Conservation (phyloP, 73 alveolate genomes). For the Tetrahymena thermophila region DNA sequence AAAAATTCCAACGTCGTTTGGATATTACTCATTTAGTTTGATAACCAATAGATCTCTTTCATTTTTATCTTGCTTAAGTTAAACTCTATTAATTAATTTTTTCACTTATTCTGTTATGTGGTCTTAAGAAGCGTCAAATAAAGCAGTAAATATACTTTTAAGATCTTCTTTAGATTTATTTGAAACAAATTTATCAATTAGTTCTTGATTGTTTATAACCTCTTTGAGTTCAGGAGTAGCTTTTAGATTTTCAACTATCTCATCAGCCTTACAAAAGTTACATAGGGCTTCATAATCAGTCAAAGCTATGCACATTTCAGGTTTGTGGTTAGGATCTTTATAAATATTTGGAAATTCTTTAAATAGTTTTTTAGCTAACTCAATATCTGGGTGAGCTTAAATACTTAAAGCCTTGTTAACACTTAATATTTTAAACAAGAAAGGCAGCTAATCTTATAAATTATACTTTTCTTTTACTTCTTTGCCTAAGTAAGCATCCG, state of each 20-base stretch:
- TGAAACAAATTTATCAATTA: neutral
- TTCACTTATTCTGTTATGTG: neutral
- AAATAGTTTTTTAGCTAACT: constrained; percentile 80
- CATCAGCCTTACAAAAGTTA: constrained; percentile 7
- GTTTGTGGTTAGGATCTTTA: constrained; percentile 98
- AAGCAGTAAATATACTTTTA: neutral
- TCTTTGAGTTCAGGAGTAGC: neutral
- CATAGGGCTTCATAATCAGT: constrained; percentile 84
- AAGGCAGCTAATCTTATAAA: constrained; percentile 70
- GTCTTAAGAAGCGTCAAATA: neutral
- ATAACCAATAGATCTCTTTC: constrained; percentile 16
- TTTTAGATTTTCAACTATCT: neutral
- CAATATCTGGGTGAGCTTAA: constrained; percentile 95
- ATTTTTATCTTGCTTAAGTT: neutral
- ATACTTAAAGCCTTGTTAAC: constrained; percentile 91
- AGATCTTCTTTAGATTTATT: neutral
- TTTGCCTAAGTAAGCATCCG: neutral
- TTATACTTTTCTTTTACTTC: constrained; percentile 16
- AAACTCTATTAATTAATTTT: neutral
- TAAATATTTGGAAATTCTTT: constrained; percentile 79
- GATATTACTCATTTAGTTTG: constrained; percentile 48
- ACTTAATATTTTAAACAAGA: constrained; percentile 90
- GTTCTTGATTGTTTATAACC: neutral
- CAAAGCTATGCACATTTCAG: constrained; percentile 98
- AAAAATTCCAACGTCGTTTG: constrained; percentile 90